Percentiles rank a stretch among this genome's conserved stretches.
phyloP scores from a whole-genome alignment of 352 stramenopile species.

The Achlya hypogyna region DNA sequence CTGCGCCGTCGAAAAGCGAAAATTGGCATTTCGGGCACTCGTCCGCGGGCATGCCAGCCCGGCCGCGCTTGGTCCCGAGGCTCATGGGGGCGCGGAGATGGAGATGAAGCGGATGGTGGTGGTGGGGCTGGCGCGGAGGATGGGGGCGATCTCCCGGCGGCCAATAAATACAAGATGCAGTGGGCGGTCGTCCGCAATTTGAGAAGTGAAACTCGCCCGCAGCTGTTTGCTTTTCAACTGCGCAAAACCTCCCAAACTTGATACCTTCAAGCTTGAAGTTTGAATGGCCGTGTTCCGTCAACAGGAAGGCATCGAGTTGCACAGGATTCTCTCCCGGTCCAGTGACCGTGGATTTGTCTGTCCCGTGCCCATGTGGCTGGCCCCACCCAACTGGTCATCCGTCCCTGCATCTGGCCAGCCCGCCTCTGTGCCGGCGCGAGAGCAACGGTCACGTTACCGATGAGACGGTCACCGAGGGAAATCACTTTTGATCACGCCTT shows the following conservation, averaged over 20 bases:
- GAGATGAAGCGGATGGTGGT: background rate
- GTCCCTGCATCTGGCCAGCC: no score
- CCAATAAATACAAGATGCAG: background rate
- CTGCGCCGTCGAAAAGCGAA: conserved; percentile 19
- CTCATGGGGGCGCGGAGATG: no score
- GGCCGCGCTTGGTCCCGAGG: conserved; percentile 3
- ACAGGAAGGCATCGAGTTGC: background rate
- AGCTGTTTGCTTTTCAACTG: conserved; percentile 18
- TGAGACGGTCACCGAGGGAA: no score
- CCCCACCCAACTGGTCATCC: no score
- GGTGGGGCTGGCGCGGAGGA: background rate
- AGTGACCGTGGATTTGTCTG: no score
- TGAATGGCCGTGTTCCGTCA: conserved; percentile 1
- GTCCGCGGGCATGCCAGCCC: background rate
- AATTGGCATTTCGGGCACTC: conserved; percentile 20
- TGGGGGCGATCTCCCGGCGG: background rate
- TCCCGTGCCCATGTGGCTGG: no score
- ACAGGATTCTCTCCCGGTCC: background rate
- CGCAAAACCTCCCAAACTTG: conserved; percentile 5
- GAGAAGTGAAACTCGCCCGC: conserved; percentile 7
- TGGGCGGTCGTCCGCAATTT: conserved; percentile 8
- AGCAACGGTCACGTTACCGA: no score
- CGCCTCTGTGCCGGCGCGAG: no score
- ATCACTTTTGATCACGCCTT: no score
- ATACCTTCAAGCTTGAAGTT: conserved; percentile 11